A percentile compares a stretch with the other conserved stretches of the same genome.
Conservation (phyloP, 169 alveolate species). For the Eimeria necatrix region DNA sequence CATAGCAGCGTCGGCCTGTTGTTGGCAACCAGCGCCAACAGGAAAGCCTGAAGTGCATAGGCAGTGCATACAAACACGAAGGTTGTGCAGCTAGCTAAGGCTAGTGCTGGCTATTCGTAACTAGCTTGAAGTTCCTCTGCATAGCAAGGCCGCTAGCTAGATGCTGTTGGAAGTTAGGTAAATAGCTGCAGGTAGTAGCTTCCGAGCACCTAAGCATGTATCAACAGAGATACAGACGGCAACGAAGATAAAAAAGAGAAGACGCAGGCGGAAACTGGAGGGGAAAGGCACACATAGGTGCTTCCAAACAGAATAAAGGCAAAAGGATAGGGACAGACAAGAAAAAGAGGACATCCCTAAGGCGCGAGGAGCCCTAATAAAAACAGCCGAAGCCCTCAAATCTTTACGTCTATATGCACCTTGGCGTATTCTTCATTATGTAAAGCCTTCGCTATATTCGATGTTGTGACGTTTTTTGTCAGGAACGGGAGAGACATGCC, state of each 20-base stretch:
- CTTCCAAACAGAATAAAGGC: too few relatives aligned
- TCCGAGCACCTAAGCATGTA: too few relatives aligned
- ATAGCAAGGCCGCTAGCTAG: too few relatives aligned
- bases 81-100: too few relatives aligned
- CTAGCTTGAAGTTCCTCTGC: too few relatives aligned
- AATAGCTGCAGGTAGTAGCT: too few relatives aligned
- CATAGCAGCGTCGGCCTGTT: conserved; percentile 62
- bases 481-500: conserved; percentile 50
- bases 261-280: too few relatives aligned
- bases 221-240: too few relatives aligned
- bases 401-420: background rate
- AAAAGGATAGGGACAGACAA: background rate
- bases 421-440: conserved; percentile 59
- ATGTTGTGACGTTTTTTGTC: conserved; percentile 77
- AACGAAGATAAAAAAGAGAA: too few relatives aligned
- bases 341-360: background rate
- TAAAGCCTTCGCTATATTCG: conserved; percentile 55
- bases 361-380: background rate
- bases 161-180: too few relatives aligned
- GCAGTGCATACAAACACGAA: background rate
- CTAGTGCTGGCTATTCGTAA: too few relatives aligned
- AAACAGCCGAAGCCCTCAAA: background rate
- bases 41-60: conserved; percentile 78
- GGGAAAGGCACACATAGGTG: background rate
- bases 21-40: conserved; percentile 84